Evolutionary conservation across 2,329 filamentous ascomycete species (phyloP), one percentile per base, ranked within the genome.

Genomic region (Trichophyton schoenleinii): DNA sequence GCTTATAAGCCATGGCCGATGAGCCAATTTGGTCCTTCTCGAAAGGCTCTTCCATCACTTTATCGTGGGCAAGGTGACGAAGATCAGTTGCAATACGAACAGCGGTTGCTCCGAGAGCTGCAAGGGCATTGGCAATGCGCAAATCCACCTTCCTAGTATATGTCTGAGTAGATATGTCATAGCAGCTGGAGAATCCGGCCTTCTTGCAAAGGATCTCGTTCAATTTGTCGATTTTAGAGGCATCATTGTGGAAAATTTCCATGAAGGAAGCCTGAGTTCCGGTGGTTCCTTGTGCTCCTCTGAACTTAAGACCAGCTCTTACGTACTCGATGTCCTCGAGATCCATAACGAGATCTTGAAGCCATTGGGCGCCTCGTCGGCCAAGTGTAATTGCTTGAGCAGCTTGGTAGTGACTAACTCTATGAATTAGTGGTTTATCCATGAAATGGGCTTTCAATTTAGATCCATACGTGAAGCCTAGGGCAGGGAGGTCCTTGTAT

Each of bases 11-110:
- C 80, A 83, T 82, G 6, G 84, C 84, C 57, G 78, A 82, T 52
- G 79, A 83, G 31, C 87, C 88, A 66, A 91, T 90, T 75, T 95
- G 89, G 66, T 85, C 82, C 68, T 84, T 84, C 76, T 91, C 88
- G 67, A 90, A 89, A 0, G 88, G 89, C 78, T 91, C 88, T 70
- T 95, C 91, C 62, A 94, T 78, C 73, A 95, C 89, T 79, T 96
- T 95, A 75, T 85, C 81, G 69, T 81, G 79, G 4, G 87, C 86
- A 57, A 92, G 78, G 70, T 89, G 86, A 57, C 88, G 81, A 66
- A 94, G 87, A 68, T 92, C 88, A 55, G 81, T 80, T 57, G 83
- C 82, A 63, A 95, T 91, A 63, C 86, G 83, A 70, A 89, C 82
- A 31, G 58, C 84, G 0, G 89, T 89, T n/a, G 89, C 81, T 25